Conservation (phyloP, 179 eudicot genomes). For the Silene vulgaris region DNA sequence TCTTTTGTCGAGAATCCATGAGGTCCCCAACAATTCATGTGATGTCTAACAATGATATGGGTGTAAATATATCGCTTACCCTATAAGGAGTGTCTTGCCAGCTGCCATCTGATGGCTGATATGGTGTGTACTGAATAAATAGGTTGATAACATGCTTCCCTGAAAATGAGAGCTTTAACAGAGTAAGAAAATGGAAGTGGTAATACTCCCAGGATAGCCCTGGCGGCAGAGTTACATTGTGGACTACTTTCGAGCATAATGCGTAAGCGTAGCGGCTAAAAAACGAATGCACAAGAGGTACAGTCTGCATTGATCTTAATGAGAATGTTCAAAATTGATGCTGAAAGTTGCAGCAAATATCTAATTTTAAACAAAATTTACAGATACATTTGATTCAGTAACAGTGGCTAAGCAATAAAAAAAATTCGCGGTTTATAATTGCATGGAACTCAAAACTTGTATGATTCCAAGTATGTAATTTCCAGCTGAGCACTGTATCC, state of each 20-base stretch:
- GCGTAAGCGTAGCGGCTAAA: not conserved
- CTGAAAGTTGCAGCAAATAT: conserved; percentile 1
- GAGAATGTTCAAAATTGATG: not conserved
- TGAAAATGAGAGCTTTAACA: conserved; percentile 17
- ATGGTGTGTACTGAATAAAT: conserved; percentile 90
- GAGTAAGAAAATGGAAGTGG: not conserved
- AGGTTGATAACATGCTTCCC: conserved; percentile 92
- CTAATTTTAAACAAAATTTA: not conserved
- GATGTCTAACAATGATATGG: not conserved
- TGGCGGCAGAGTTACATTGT: not conserved
- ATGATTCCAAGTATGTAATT: not conserved
- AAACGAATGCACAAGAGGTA: not conserved
- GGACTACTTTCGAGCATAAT: not conserved
- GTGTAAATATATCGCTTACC: conserved; percentile 40
- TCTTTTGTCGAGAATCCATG: not conserved
- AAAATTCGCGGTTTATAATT: not conserved
- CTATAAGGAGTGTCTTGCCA: conserved; percentile 83
- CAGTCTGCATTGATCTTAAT: not conserved
- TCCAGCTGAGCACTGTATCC: not conserved
- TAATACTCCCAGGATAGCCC: not conserved
- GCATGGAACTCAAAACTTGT: not conserved
- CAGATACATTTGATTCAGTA: not conserved
- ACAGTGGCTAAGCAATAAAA: not conserved
- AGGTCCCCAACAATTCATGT: not conserved
- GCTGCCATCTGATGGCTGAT: conserved; percentile 81